Conservation (phyloP, 371 early-diverging fungal genomes). For the Saksenaea oblongispora region DNA sequence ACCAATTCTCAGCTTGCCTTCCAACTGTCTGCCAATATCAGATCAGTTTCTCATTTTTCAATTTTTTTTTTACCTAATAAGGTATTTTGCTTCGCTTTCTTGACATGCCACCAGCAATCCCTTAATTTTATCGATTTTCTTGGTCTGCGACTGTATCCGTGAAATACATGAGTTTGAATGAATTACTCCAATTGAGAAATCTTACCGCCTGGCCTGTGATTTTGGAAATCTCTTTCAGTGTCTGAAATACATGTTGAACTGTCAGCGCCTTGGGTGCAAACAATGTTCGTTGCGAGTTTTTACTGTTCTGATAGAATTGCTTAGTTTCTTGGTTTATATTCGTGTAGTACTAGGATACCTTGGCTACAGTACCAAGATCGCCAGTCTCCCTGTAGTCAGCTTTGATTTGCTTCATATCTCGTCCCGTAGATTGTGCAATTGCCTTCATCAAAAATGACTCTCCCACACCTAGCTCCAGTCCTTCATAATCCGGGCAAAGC, state of each 20-base stretch:
- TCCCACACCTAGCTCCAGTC: conserved; percentile 96
- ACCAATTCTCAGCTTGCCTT: conserved; percentile 97
- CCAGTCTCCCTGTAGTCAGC: conserved; percentile 77
- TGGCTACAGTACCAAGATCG: conserved; percentile 93
- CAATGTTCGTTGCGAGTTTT: conserved; percentile 75
- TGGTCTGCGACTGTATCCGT: conserved; percentile 65
- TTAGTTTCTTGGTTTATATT: not conserved
- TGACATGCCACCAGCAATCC: conserved; percentile 81
- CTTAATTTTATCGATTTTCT: conserved; percentile 87
- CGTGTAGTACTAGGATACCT: conserved; percentile 43
- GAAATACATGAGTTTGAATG: not conserved
- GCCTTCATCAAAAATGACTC: conserved; percentile 94
- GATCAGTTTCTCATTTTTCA: not conserved
- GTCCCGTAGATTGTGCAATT: conserved; percentile 87
- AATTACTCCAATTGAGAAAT: not conserved
- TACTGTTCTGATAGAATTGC: conserved; percentile 57
- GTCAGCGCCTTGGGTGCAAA: conserved; percentile 82
- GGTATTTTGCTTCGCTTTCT: conserved; percentile 89
- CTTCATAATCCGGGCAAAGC: conserved; percentile 95
- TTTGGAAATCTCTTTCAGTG: conserved; percentile 85
- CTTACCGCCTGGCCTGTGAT: conserved; percentile 78
- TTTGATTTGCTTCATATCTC: conserved; percentile 77
- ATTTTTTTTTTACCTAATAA: conserved; percentile 67
- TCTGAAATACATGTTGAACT: conserved; percentile 82
- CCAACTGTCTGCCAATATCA: conserved; percentile 68